These are phyloP conservation scores for Tieghemostelium lacteum DNA, from an alignment of 78 protist genomes.

Conservation along the genomic window DNA sequence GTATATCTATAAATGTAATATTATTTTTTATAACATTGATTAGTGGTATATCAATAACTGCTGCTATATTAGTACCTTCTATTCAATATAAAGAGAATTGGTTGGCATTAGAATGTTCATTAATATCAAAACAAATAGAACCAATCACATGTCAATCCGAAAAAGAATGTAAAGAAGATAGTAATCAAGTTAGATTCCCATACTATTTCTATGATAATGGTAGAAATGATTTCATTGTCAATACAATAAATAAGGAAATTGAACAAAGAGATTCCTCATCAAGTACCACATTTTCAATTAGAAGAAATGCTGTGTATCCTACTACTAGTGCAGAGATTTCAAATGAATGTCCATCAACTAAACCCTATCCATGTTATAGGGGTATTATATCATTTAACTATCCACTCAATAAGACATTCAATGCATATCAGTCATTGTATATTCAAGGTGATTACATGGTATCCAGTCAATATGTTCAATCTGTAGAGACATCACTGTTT, in stretches of 20 bases:
- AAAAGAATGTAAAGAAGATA: conserved; percentile 1
- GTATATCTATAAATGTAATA: conserved; percentile 51
- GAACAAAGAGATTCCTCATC: neutral
- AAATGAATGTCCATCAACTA: too few species aligned
- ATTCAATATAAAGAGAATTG: conserved; percentile 47
- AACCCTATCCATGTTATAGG: conserved; percentile 15
- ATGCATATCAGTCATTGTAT: neutral
- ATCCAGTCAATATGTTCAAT: neutral
- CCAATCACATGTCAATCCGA: neutral
- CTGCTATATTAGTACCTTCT: conserved; percentile 33
- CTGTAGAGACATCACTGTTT: neutral
- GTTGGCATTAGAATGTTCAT: conserved; percentile 10
- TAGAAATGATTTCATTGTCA: conserved; percentile 18
- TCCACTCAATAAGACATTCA: conserved; percentile 12
- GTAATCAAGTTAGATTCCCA: conserved; percentile 55
- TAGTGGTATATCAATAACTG: conserved; percentile 48
- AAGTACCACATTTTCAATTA: too few species aligned
- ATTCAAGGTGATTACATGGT: neutral
- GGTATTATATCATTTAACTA: conserved; percentile 27
- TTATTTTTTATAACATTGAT: conserved; percentile 56
- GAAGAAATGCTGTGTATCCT: too few species aligned
- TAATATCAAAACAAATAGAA: neutral
- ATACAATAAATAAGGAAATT: neutral
- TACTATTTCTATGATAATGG: conserved; percentile 64
- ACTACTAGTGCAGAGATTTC: neutral